Conservation (phyloP, 352 stramenopile species). For the Phytophthora lateralis region DNA sequence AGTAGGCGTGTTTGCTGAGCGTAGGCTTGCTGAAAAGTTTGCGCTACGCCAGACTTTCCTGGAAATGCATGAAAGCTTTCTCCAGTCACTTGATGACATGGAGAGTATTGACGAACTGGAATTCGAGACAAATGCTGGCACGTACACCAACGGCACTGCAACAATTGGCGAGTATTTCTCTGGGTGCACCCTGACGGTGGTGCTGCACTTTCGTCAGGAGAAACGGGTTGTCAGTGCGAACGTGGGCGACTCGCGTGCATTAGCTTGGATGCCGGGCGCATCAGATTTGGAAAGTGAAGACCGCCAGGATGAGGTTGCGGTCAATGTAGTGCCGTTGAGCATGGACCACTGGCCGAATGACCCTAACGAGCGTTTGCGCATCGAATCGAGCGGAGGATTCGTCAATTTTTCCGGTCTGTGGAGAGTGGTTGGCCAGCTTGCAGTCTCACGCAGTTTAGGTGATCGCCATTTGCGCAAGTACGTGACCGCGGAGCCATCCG, state of each 20-base stretch:
- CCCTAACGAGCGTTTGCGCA: conserved; percentile 49
- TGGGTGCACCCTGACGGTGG: conserved; percentile 81
- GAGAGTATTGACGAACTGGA: conserved; percentile 5
- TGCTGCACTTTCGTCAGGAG: conserved; percentile 67
- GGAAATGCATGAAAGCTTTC: conserved; percentile 66
- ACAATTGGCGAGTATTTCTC: conserved; percentile 60
- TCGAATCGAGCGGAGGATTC: conserved; percentile 82
- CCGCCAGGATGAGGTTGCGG: neutral
- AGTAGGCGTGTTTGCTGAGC: conserved; percentile 19
- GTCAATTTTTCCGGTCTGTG: conserved; percentile 72
- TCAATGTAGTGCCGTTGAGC: conserved; percentile 37
- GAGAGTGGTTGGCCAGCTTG: conserved; percentile 91
- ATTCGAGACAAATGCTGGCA: conserved; percentile 1
- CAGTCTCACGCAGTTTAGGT: conserved; percentile 92
- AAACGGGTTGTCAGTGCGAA: conserved; percentile 71
- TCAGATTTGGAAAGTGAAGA: conserved; percentile 1
- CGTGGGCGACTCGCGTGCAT: conserved; percentile 85
- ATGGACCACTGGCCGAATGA: conserved; percentile 73
- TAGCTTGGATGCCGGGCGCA: conserved; percentile 44
- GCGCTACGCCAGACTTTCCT: conserved; percentile 76
- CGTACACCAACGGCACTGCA: conserved; percentile 20
- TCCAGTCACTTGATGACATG: conserved; percentile 35
- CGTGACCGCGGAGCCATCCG: conserved; percentile 82
- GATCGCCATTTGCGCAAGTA: conserved; percentile 86
- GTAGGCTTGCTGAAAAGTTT: conserved; percentile 52